Evolutionary conservation across 768 basidiomycete genomes (phyloP), one percentile per base, ranked within the genome.

Genomic region (Ramaria sp.): DNA sequence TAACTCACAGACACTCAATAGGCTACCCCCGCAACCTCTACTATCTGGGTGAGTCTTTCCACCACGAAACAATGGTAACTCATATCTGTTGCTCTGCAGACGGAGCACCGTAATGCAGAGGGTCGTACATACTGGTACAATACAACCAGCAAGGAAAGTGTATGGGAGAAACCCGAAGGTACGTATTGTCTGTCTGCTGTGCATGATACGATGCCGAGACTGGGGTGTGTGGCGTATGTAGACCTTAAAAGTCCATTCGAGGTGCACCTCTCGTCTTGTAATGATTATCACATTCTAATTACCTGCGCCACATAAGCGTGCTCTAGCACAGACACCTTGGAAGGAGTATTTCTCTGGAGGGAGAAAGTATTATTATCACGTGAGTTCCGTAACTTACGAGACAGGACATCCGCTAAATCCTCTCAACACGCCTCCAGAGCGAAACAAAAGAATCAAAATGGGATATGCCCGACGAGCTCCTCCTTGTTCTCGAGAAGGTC

Each of bases 121-220:
- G 93, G 93, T n/a, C 78, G 92, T n/a, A 91, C 90, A 0, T 98
- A 98, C 66, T 98, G 94, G 94, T 93, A 92, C 71, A 93, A 96
- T 67, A 83, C 90, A 0, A 78, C 75, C 10, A 89, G 87, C 3
- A 83, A 86, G 64, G 88, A 91, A 64, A 95, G 92, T 66, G 91
- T 94, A 53, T 98, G 94, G 95, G 94, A 97, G 72, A 99, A 98
- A 68, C 96, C 96, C 59, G 90, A 94, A 68, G 89, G 88, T 88
- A 63, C 63, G 78, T 64, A 51, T 34, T 10, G 27, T 27, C 22
- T 24, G 20, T 42, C 41, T 42, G 15, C 19, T 51, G 19, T 47
- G 50, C 37, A 38, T 58, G 30, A 51, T 53, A 45, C 62, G n/a
- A 61, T 37, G 15, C 38, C 59, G 24, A 20, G 33, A 31, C 45